Conservation (phyloP, 441 rosid genomes). For the Macaranga tanarius region DNA sequence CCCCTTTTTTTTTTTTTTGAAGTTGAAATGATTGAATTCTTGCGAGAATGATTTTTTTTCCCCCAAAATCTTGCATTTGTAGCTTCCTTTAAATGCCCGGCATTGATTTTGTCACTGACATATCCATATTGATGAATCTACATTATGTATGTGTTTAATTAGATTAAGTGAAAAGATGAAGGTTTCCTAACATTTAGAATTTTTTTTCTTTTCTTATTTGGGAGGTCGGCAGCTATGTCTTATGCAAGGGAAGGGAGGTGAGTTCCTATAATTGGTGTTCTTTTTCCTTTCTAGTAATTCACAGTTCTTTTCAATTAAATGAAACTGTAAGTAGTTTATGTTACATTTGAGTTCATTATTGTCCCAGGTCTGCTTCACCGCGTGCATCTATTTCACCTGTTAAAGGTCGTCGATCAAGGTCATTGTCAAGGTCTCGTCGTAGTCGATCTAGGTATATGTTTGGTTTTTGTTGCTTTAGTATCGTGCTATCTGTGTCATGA, state of each 20-base stretch:
- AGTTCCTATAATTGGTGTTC: neutral
- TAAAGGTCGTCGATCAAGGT: conserved; percentile 46
- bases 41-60: too few relatives aligned
- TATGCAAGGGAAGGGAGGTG: conserved; percentile 49
- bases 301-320: neutral
- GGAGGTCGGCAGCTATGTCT: conserved; percentile 31
- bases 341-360: conserved; percentile 1
- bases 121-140: too few relatives aligned
- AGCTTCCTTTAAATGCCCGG: neutral
- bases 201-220: neutral
- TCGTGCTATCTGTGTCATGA: neutral
- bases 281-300: neutral
- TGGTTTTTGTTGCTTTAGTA: neutral
- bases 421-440: conserved; percentile 40
- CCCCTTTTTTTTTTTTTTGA: too few relatives aligned
- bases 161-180: neutral
- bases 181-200: neutral
- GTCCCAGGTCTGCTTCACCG: conserved; percentile 44
- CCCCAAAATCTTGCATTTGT: too few relatives aligned
- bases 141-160: neutral
- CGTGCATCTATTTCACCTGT: conserved; percentile 33
- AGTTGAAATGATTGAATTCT: too few relatives aligned
- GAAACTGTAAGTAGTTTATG: neutral
- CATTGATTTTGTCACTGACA: neutral
- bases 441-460: conserved; percentile 50